These are phyloP conservation scores for Gigaspora rosea DNA, from an alignment of 192 early-diverging fungal species.

Conservation along the genomic window DNA sequence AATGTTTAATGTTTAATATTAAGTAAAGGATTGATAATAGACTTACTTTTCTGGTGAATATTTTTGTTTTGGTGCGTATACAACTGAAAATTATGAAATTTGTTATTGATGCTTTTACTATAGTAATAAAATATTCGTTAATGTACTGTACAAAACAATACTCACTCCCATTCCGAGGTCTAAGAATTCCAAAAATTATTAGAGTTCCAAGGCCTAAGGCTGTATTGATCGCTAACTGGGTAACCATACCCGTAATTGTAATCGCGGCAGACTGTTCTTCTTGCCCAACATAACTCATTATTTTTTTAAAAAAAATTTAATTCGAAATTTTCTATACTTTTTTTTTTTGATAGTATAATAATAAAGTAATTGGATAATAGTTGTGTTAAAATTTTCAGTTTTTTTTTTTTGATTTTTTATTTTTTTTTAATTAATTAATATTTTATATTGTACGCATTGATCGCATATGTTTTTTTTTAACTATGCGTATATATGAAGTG, in stretches of 20 bases:
- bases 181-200: slow-evolving; percentile 56
- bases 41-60: slow-evolving; percentile 41
- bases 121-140: neutral
- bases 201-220: slow-evolving; percentile 57
- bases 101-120: neutral
- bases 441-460: too few species aligned
- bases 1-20: neutral
- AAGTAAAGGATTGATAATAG: neutral
- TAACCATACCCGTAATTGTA: slow-evolving; percentile 56
- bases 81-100: slow-evolving; percentile 33
- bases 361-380: too few species aligned
- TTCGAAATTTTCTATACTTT: too few species aligned
- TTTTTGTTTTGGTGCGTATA: slow-evolving; percentile 54
- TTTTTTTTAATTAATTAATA: too few species aligned
- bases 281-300: too few species aligned
- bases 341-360: too few species aligned
- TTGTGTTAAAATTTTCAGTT: too few species aligned
- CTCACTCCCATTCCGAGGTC: slow-evolving; percentile 63
- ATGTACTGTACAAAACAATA: slow-evolving; percentile 28
- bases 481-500: too few species aligned
- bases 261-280: neutral
- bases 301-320: too few species aligned
- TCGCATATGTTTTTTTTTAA: too few species aligned
- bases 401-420: too few species aligned
- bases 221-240: slow-evolving; percentile 63